Evolutionary conservation across 352 stramenopile genomes (phyloP).

Genomic region (Pythium myriotylum): DNA sequence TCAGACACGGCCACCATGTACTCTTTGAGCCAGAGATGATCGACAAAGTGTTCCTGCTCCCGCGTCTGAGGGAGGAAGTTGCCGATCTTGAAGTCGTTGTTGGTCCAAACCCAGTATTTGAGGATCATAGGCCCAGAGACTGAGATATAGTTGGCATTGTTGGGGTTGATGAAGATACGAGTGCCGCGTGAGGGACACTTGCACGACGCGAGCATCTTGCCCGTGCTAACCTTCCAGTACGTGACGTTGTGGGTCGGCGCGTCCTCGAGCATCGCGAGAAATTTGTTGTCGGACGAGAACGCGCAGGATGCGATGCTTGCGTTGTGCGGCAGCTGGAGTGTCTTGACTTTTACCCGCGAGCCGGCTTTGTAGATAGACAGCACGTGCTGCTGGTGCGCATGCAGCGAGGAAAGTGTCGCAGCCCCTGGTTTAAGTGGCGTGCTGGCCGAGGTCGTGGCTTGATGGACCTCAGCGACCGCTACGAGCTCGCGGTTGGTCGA

Average conservation of each 20-base stretch:
- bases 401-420: constrained; percentile 9
- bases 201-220: constrained; percentile 70
- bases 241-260: constrained; percentile 69
- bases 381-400: constrained; percentile 43
- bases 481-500: constrained; percentile 71
- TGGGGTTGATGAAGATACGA: constrained; percentile 70
- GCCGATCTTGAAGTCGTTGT: constrained; percentile 76
- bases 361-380: constrained; percentile 68
- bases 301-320: constrained; percentile 64
- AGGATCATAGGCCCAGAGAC: constrained; percentile 77
- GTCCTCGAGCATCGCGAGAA: constrained; percentile 70
- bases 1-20: constrained; percentile 77
- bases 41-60: constrained; percentile 84
- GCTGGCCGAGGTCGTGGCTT: constrained; percentile 7
- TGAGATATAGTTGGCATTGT: constrained; percentile 71
- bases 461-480: constrained; percentile 62
- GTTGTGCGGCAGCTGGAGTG: constrained; percentile 49
- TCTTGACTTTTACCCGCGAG: constrained; percentile 46
- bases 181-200: constrained; percentile 70
- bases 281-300: constrained; percentile 81
- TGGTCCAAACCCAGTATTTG: constrained; percentile 80
- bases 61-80: constrained; percentile 74
- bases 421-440: constrained; percentile 9
- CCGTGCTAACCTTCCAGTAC: constrained; percentile 81
- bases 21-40: constrained; percentile 77